Evolutionary conservation across 345 rosid genomes (phyloP), one percentile per base, ranked within the genome.

Genomic region (Citropsis articulata): DNA sequence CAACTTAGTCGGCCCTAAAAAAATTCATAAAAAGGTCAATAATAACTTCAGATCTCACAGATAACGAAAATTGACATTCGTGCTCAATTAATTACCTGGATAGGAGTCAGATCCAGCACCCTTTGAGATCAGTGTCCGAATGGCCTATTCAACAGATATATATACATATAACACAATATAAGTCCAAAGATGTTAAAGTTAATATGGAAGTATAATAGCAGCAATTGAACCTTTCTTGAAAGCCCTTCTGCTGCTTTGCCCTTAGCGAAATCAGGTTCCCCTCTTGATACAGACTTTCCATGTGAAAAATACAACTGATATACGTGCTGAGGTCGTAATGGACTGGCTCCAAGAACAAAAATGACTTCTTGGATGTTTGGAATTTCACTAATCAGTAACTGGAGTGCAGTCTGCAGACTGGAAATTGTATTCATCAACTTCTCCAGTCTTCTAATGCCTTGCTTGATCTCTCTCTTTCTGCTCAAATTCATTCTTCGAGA

Each of bases 31-130:
- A 73, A 5, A 9, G 14, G 24, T 42, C 14, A 56, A 25, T 28
- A 25, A 56, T 27, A 69, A 25, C 45, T 75, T 71, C 81, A 65
- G 55, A 30, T 36, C 74, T 27, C 66, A 42, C 72, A 69, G 2
- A 70, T 27, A 53, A 30, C 16, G 28, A 33, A 81, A 33, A 69
- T 73, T 64, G 42, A 70, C 50, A 36, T 1, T 71, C 13, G 30
- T 24, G 72, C n/a, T 82, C 48, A 36, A 71, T 45, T 73, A 81
- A 57, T 69, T 83, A 94, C 98, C 99, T 83, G 97, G 94, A 80
- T 85, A 91, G 71, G 91, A 84, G 77, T 78, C 82, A 53, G 95
- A 91, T 35, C 99, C 99, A 69, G 92, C 97, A 80, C 90, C 98
- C 70, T 80, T 88, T 6, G 95, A 87, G 83, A 94, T 86, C 83